phyloP scores from a whole-genome alignment of 1,284 basidiomycete genomes.

The Neolentinus lepideus region DNA sequence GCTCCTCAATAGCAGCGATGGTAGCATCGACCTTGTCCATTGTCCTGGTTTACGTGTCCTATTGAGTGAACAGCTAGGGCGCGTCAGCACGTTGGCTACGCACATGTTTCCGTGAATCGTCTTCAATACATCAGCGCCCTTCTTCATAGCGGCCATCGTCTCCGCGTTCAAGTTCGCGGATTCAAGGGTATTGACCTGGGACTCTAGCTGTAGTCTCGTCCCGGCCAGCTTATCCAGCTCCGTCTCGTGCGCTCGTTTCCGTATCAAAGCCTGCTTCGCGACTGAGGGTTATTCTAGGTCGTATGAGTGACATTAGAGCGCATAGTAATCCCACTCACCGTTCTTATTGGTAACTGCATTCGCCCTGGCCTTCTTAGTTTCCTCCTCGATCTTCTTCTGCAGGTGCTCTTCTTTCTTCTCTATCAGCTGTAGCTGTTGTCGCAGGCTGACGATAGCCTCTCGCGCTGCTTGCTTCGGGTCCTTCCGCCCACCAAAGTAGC shows the following conservation, averaged over 20 bases:
- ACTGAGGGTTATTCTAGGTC: constrained; percentile 33
- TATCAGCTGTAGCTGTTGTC: constrained; percentile 90
- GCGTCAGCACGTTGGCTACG: constrained; percentile 26
- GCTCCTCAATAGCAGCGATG: constrained; percentile 89
- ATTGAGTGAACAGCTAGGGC: constrained; percentile 3
- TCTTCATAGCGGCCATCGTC: constrained; percentile 98
- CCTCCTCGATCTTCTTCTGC: constrained; percentile 96
- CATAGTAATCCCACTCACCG: constrained; percentile 51
- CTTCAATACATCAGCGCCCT: constrained; percentile 87
- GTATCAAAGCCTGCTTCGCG: constrained; percentile 86
- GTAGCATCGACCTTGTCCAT: constrained; percentile 90
- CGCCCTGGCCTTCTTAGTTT: constrained; percentile 84
- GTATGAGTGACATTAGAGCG: neutral
- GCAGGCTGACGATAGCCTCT: constrained; percentile 81
- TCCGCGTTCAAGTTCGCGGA: constrained; percentile 98
- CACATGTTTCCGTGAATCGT: constrained; percentile 90
- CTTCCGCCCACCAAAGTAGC: constrained; percentile 73
- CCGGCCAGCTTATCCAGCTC: constrained; percentile 88
- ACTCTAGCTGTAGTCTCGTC: constrained; percentile 89
- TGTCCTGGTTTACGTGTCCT: constrained; percentile 42
- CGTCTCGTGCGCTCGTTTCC: constrained; percentile 89
- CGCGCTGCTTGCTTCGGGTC: constrained; percentile 77
- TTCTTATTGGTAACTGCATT: constrained; percentile 94
- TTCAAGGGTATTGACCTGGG: constrained; percentile 96
- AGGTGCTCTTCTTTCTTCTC: constrained; percentile 99